Evolutionary conservation across 805 yeast genomes (phyloP).

Genomic region (Blastobotrys chiropterorum): DNA sequence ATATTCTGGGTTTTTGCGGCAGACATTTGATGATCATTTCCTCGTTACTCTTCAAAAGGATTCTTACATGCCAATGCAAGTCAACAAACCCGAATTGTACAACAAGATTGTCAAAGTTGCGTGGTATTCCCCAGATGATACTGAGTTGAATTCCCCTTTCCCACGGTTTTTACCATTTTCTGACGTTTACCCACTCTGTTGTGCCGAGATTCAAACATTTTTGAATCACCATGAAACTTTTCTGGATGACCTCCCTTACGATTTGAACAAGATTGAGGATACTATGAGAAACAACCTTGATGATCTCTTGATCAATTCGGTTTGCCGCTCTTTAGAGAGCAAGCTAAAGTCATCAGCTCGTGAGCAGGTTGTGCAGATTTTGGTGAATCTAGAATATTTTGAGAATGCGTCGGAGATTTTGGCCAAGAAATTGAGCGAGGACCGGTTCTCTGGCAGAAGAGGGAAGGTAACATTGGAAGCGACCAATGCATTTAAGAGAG

Average conservation of each 20-base stretch:
- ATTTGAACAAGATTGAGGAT: constrained; percentile 53
- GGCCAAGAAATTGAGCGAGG: constrained; percentile 36
- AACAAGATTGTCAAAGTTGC: constrained; percentile 57
- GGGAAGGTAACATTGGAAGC: constrained; percentile 46
- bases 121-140: constrained; percentile 58
- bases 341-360: constrained; percentile 68
- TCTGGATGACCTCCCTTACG: constrained; percentile 55
- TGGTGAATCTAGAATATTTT: constrained; percentile 83
- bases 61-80: constrained; percentile 81
- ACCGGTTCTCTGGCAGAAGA: constrained; percentile 30
- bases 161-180: constrained; percentile 80
- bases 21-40: constrained; percentile 57
- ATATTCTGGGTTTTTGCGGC: constrained; percentile 50
- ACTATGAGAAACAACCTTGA: constrained; percentile 61
- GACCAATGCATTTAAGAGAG: constrained; percentile 46
- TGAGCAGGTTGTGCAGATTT: constrained; percentile 84
- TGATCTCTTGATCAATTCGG: constrained; percentile 56
- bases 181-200: constrained; percentile 78
- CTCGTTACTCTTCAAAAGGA: constrained; percentile 61
- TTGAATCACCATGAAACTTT: constrained; percentile 61
- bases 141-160: constrained; percentile 36
- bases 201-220: constrained; percentile 64
- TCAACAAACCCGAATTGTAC: constrained; percentile 53
- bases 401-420: constrained; percentile 67
- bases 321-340: constrained; percentile 55